Base-by-base conservation (phyloP, 2,329 filamentous ascomycete species). In the Colletotrichum nymphaeae region DNA sequence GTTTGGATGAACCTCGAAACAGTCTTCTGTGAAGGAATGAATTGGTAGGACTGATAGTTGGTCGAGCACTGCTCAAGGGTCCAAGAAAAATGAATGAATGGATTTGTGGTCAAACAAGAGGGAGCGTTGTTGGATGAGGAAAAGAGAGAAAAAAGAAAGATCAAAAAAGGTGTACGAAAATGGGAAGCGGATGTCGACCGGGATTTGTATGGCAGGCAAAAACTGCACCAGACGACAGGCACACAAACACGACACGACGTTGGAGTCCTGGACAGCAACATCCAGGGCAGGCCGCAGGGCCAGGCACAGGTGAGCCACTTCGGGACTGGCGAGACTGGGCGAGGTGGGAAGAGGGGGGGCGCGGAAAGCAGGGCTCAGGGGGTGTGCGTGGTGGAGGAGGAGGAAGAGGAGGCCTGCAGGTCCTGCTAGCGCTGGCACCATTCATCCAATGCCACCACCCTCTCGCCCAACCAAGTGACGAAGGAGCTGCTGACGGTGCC, bases 31-130 rank as follows among this genome's bases (percentile, higher is more conserved):
- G 60, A 69, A 75, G 24, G 63, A 71, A 70, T 70, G 73, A 74
- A 74, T 73, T 49, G 53, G 26, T 71, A 57, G 55, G 46, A 62
- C 63, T 64, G 67, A 19, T 67, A 69, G 58, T 69, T 59, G 69
- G 49, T 73, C 62, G 73, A 74, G 73, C 73, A 63, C 73, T 73
- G 73, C 73, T 74, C 73, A 66, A 59, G 73, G 49, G 56, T 63
- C 56, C 70, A 57, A 42, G 37, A 59, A 55, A 74, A 74, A 72
- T 58, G 72, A 74, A 68, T 73, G 73, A 72, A 74, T 64, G 64
- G 46, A 26, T 68, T 69, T 42, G 37, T 64, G 64, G 59, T 72
- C 69, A 42, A 74, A 74, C 73, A 73, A 69, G 60, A 74, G 57
- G 35, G 73, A 73, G 65, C 42, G 70, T 74, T 63, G 67, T 67